phyloP scores from a whole-genome alignment of 768 basidiomycete genomes.

The Lanmaoa rubissima region DNA sequence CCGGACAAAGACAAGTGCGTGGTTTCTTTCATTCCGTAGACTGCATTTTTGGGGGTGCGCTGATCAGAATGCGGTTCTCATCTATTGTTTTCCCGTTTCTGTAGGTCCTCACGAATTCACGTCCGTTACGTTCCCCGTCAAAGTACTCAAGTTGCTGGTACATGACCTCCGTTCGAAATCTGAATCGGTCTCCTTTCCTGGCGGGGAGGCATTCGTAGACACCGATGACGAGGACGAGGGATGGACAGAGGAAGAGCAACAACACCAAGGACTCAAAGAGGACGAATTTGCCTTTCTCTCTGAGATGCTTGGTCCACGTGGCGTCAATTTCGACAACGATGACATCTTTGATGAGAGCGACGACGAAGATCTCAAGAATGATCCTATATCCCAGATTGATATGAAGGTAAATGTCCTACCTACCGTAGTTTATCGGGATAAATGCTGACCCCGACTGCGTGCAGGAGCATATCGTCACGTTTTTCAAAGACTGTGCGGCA shows the following conservation, averaged over 20 bases:
- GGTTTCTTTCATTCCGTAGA: slow-evolving; percentile 4
- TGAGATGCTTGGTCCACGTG: slow-evolving; percentile 75
- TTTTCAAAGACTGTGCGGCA: slow-evolving; percentile 67
- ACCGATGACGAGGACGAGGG: slow-evolving; percentile 89
- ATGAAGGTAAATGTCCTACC: slow-evolving; percentile 48
- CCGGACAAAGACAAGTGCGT: slow-evolving; percentile 78
- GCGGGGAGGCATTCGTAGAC: slow-evolving; percentile 57
- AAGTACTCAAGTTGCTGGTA: slow-evolving; percentile 86
- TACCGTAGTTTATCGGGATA: slow-evolving; percentile 15
- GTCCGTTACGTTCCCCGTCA: slow-evolving; percentile 83
- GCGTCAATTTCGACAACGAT: slow-evolving; percentile 73
- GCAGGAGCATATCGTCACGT: slow-evolving; percentile 66
- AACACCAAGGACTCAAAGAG: slow-evolving; percentile 55
- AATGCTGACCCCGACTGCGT: not conserved
- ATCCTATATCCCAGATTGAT: slow-evolving; percentile 86
- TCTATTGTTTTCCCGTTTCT: slow-evolving; percentile 14
- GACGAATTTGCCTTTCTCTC: slow-evolving; percentile 86
- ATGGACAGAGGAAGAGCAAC: slow-evolving; percentile 89
- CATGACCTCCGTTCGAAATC: slow-evolving; percentile 81
- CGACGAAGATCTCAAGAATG: slow-evolving; percentile 86
- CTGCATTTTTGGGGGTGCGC: not conserved
- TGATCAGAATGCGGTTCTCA: slow-evolving; percentile 15
- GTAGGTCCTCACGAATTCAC: slow-evolving; percentile 87
- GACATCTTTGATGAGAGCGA: slow-evolving; percentile 69
- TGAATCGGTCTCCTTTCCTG: slow-evolving; percentile 65